A percentile compares a stretch with the other conserved stretches of the same genome.
phyloP scores from a whole-genome alignment of 495 filamentous ascomycete genomes.

The Halenospora varia region DNA sequence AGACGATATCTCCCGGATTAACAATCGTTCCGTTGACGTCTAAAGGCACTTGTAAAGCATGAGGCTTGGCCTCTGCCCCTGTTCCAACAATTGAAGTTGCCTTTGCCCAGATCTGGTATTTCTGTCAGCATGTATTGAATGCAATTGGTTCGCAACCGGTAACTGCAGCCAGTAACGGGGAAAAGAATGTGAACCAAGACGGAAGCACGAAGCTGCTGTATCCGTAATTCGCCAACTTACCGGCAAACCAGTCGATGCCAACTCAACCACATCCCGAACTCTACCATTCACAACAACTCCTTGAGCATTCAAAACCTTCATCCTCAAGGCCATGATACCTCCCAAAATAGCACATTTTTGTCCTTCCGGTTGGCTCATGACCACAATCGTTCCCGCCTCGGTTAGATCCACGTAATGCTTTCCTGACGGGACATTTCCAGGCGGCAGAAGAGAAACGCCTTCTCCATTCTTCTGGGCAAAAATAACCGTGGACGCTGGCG shows the following conservation, averaged over 20 bases:
- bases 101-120: constrained; percentile 53
- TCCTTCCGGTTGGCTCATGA: constrained; percentile 54
- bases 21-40: constrained; percentile 45
- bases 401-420: constrained; percentile 60
- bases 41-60: constrained; percentile 49
- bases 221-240: no score
- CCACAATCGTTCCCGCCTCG: constrained; percentile 46
- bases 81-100: constrained; percentile 57
- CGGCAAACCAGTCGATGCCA: constrained; percentile 42
- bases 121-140: neutral
- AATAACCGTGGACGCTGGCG: constrained; percentile 60
- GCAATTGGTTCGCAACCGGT: no score
- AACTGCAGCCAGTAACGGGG: no score
- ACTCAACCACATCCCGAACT: constrained; percentile 56
- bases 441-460: constrained; percentile 4
- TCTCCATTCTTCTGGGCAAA: constrained; percentile 47
- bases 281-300: constrained; percentile 57
- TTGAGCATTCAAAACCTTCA: constrained; percentile 47
- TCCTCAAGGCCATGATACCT: constrained; percentile 62
- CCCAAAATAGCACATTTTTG: constrained; percentile 63
- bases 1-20: constrained; percentile 56
- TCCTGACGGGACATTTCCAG: constrained; percentile 35
- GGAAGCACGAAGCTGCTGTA: neutral
- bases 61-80: constrained; percentile 54
- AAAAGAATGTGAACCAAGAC: neutral